Conservation (phyloP, 2,329 filamentous ascomycete genomes). For the Verticillium isaacii region DNA sequence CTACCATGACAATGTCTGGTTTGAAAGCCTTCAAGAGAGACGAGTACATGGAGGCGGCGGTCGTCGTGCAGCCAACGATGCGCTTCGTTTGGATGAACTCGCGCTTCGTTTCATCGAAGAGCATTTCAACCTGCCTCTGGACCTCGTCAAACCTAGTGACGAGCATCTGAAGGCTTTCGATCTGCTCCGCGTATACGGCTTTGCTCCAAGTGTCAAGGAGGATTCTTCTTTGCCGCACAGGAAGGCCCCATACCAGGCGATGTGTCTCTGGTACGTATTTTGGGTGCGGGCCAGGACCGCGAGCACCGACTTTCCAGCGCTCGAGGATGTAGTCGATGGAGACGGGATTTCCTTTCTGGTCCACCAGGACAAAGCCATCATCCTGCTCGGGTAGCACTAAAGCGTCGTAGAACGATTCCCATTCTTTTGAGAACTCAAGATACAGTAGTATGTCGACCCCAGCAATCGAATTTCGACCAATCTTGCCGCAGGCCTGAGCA, state of each 20-base stretch:
- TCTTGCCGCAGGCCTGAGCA: constrained; percentile 10
- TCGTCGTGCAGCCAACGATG: constrained; percentile 69
- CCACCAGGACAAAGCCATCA: constrained; percentile 42
- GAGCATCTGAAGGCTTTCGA: constrained; percentile 31
- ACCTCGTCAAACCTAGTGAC: constrained; percentile 35
- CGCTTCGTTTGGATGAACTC: constrained; percentile 45
- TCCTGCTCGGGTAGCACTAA: constrained; percentile 43
- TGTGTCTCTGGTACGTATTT: constrained; percentile 23
- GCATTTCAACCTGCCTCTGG: constrained; percentile 33
- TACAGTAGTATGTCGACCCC: constrained; percentile 30
- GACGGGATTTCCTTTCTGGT: constrained; percentile 38
- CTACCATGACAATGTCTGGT: constrained; percentile 60
- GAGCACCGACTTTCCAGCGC: constrained; percentile 48
- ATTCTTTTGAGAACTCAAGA: constrained; percentile 47
- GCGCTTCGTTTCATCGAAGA: constrained; percentile 37
- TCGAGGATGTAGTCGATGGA: constrained; percentile 42
- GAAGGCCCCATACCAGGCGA: constrained; percentile 15
- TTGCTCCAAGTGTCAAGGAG: constrained; percentile 34
- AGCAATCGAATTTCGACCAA: constrained; percentile 5
- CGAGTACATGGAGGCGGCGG: constrained; percentile 59
- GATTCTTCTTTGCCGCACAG: background rate
- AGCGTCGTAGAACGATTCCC: constrained; percentile 49
- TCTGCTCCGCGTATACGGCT: constrained; percentile 44
- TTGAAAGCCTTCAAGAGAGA: constrained; percentile 46
- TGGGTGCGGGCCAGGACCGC: background rate